Evolutionary conservation across 2,329 filamentous ascomycete species (phyloP).

Genomic region (Ramichloridium luteum): DNA sequence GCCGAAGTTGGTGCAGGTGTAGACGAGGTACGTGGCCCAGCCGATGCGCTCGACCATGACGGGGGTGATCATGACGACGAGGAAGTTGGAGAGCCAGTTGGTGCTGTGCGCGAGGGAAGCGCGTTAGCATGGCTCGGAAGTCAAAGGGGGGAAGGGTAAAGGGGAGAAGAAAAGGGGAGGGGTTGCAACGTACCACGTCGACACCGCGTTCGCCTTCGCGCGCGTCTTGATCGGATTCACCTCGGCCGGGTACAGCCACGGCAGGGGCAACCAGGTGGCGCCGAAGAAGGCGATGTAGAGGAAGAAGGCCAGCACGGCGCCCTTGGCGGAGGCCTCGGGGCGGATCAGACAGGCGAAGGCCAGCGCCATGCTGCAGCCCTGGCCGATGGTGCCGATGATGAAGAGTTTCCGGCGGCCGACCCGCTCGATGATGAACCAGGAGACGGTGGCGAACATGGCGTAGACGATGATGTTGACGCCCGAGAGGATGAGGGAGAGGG

Average conservation of each 20-base stretch:
- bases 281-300: constrained; percentile 59
- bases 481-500: constrained; percentile 32
- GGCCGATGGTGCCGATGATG: constrained; percentile 36
- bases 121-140: background rate
- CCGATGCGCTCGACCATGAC: constrained; percentile 19
- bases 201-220: constrained; percentile 42
- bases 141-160: too few species aligned
- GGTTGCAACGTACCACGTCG: constrained; percentile 24
- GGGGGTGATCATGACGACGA: constrained; percentile 20
- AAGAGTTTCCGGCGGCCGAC: constrained; percentile 40
- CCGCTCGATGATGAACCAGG: constrained; percentile 54
- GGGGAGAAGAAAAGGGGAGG: too few species aligned
- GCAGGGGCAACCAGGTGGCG: constrained; percentile 34
- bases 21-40: constrained; percentile 31
- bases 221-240: constrained; percentile 37
- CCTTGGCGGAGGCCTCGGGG: constrained; percentile 27
- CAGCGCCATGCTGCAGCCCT: constrained; percentile 43
- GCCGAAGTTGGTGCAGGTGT: constrained; percentile 37
- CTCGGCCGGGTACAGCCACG: constrained; percentile 23
- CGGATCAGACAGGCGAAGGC: constrained; percentile 31
- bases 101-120: background rate
- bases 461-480: constrained; percentile 45
- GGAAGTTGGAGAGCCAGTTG: constrained; percentile 40
- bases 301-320: constrained; percentile 51
- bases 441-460: constrained; percentile 43